Percentiles rank a stretch among this genome's conserved stretches.
These are phyloP conservation scores for Clausena lansium DNA, from an alignment of 345 rosid genomes.

Conservation along the genomic window DNA sequence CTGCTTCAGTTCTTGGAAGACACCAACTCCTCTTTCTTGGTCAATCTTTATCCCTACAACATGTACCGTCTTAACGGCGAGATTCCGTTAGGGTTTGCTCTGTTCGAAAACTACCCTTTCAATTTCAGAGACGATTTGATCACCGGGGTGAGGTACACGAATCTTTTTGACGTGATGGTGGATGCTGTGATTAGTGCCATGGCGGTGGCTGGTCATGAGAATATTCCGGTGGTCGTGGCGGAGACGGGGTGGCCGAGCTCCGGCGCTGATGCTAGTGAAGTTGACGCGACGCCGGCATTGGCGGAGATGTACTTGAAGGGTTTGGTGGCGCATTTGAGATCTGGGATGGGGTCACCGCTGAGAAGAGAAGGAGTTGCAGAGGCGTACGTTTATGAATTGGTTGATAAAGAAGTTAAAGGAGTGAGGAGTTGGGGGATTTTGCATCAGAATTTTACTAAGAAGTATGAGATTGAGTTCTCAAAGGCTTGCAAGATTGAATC, in stretches of 20 bases:
- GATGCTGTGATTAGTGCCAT: constrained; percentile 71
- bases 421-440: constrained; percentile 71
- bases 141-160: constrained; percentile 81
- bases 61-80: constrained; percentile 60
- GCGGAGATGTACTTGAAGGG: constrained; percentile 74
- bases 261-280: constrained; percentile 48
- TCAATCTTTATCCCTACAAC: constrained; percentile 83
- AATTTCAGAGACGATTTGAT: constrained; percentile 71
- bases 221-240: constrained; percentile 67
- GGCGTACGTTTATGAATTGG: constrained; percentile 69
- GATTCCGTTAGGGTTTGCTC: constrained; percentile 79
- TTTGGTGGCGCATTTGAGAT: constrained; percentile 52
- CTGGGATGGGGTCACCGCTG: constrained; percentile 77
- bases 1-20: constrained; percentile 63
- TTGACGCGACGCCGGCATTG: constrained; percentile 61
- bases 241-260: constrained; percentile 97
- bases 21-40: constrained; percentile 73
- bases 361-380: constrained; percentile 74
- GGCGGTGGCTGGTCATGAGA: constrained; percentile 82
- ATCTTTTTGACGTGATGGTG: constrained; percentile 89
- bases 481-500: constrained; percentile 12
- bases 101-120: constrained; percentile 74
- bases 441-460: constrained; percentile 58
- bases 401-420: constrained; percentile 49
- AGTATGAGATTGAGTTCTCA: constrained; percentile 61